phyloP scores from a whole-genome alignment of 1,284 basidiomycete species.

The Malassezia brasiliensis region DNA sequence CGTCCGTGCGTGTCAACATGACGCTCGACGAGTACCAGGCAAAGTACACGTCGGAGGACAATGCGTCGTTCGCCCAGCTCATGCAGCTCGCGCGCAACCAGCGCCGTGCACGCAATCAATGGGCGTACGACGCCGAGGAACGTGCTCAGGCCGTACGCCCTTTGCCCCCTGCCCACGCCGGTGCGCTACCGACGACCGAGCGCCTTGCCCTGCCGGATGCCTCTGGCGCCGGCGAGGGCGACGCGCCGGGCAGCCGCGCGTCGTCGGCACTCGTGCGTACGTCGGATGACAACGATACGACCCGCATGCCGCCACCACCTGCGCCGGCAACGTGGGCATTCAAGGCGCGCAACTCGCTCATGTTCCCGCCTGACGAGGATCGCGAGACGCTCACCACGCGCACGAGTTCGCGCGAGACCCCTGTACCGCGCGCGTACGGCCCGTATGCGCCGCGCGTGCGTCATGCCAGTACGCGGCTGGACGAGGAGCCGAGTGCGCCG shows the following conservation, averaged over 20 bases:
- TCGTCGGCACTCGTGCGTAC: neutral
- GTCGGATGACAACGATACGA: neutral
- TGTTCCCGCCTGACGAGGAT: conserved; percentile 32
- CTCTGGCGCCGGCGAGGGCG: neutral
- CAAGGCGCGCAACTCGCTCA: conserved; percentile 31
- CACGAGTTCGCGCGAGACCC: neutral
- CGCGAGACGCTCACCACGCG: conserved; percentile 8
- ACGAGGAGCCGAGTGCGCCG: neutral
- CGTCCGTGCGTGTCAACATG: conserved; percentile 13
- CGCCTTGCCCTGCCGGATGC: neutral
- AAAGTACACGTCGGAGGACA: conserved; percentile 43
- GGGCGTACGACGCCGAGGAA: conserved; percentile 23
- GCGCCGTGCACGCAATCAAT: conserved; percentile 25
- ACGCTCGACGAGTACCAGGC: conserved; percentile 32
- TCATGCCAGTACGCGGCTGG: conserved; percentile 4
- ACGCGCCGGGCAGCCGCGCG: neutral
- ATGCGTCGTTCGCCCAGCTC: conserved; percentile 38
- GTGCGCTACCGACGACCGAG: neutral
- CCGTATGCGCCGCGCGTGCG: neutral
- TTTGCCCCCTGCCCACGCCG: conserved; percentile 16
- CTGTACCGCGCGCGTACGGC: neutral
- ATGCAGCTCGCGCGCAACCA: conserved; percentile 27
- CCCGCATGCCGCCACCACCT: conserved; percentile 8
- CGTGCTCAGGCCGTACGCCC: neutral
- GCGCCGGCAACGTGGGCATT: conserved; percentile 5